These are phyloP conservation scores for Penicillium capsulatum DNA, from an alignment of 2,329 filamentous ascomycete genomes.

Conservation along the genomic window DNA sequence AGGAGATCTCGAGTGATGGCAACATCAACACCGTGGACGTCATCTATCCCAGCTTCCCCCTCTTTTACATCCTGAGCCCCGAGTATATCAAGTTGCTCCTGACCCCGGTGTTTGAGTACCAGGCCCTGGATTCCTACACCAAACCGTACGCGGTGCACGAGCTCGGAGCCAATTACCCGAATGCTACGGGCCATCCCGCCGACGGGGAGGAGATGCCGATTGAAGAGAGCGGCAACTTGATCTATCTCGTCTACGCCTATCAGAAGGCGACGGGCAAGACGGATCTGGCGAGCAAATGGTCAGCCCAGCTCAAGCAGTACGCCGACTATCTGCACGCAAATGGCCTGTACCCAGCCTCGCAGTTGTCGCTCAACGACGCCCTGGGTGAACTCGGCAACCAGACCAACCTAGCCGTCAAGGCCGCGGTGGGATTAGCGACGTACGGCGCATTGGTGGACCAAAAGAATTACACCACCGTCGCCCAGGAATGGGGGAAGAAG, in stretches of 20 bases:
- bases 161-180: constrained; percentile 35
- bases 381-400: constrained; percentile 37
- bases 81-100: constrained; percentile 40
- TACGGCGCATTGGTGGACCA: constrained; percentile 24
- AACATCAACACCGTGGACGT: constrained; percentile 42
- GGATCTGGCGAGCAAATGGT: constrained; percentile 30
- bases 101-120: constrained; percentile 40
- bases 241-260: constrained; percentile 36
- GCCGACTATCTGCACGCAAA: constrained; percentile 37
- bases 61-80: constrained; percentile 39
- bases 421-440: constrained; percentile 39
- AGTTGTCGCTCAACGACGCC: constrained; percentile 41
- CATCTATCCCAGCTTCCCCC: constrained; percentile 38
- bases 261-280: constrained; percentile 33
- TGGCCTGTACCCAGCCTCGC: constrained; percentile 31
- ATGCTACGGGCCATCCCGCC: constrained; percentile 34
- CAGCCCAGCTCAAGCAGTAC: constrained; percentile 30
- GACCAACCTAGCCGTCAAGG: constrained; percentile 43
- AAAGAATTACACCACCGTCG: constrained; percentile 32
- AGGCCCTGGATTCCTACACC: constrained; percentile 31
- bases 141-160: constrained; percentile 36
- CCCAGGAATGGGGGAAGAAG: constrained; percentile 29
- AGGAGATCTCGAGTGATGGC: constrained; percentile 41
- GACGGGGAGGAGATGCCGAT: constrained; percentile 36
- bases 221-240: constrained; percentile 39